phyloP scores from a whole-genome alignment of 768 basidiomycete species.

The Suillus lakei region DNA sequence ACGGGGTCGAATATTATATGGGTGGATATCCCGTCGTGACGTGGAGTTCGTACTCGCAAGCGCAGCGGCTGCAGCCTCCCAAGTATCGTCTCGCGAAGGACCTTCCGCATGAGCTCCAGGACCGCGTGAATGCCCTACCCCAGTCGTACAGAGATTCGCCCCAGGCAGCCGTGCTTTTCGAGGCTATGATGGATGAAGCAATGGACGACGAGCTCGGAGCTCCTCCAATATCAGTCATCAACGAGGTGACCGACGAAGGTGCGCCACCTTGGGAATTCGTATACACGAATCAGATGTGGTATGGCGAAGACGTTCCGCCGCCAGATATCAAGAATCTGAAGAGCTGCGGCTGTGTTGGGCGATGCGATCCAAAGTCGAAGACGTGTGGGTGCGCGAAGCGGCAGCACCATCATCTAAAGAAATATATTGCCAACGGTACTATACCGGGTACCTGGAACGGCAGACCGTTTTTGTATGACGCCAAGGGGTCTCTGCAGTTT shows the following conservation, averaged over 20 bases:
- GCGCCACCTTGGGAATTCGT: slow-evolving; percentile 87
- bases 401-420: slow-evolving; percentile 47
- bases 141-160: slow-evolving; percentile 43
- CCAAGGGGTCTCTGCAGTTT: slow-evolving; percentile 54
- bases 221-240: slow-evolving; percentile 67
- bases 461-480: slow-evolving; percentile 73
- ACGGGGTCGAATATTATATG: slow-evolving; percentile 1
- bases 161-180: slow-evolving; percentile 59
- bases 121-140: slow-evolving; percentile 63
- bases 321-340: slow-evolving; percentile 61
- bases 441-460: slow-evolving; percentile 40
- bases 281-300: slow-evolving; percentile 85
- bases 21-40: slow-evolving; percentile 23
- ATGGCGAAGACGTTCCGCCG: slow-evolving; percentile 66
- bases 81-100: slow-evolving; percentile 45
- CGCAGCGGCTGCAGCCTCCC: slow-evolving; percentile 22
- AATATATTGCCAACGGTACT: slow-evolving; percentile 22
- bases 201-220: slow-evolving; percentile 69
- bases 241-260: slow-evolving; percentile 68
- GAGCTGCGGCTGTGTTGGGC: slow-evolving; percentile 78
- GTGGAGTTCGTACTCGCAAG: slow-evolving; percentile 25
- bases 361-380: slow-evolving; percentile 74
- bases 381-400: slow-evolving; percentile 71
- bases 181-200: slow-evolving; percentile 68
- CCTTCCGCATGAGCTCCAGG: slow-evolving; percentile 67